These are phyloP conservation scores for Salix purpurea DNA, from an alignment of 345 rosid genomes.

Conservation along the genomic window DNA sequence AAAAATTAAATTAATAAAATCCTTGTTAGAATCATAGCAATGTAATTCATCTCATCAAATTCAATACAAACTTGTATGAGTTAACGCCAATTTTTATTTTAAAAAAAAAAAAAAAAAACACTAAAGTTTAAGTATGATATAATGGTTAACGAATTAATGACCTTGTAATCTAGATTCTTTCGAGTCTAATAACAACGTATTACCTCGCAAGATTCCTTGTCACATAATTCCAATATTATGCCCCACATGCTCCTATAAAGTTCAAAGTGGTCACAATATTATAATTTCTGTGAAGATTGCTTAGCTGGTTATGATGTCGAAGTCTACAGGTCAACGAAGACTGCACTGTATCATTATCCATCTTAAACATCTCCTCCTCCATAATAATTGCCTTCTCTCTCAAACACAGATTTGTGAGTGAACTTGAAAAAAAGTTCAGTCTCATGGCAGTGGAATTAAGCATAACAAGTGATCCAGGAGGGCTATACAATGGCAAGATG, in stretches of 20 bases:
- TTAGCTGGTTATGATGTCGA: neutral
- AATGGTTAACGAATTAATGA: too few species aligned
- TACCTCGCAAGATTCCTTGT: too few species aligned
- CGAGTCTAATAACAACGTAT: too few species aligned
- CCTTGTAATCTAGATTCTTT: too few species aligned
- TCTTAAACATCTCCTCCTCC: neutral
- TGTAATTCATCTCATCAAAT: too few species aligned
- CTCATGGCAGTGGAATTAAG: slow-evolving; percentile 47
- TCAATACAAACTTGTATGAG: too few species aligned
- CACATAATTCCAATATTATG: neutral
- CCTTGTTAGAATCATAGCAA: too few species aligned
- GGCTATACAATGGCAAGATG: slow-evolving; percentile 45
- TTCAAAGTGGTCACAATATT: neutral
- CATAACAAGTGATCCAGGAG: slow-evolving; percentile 11
- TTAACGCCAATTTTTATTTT: too few species aligned
- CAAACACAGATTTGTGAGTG: neutral
- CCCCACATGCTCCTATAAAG: neutral
- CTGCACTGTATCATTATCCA: neutral
- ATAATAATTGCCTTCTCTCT: neutral
- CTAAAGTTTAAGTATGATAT: too few species aligned
- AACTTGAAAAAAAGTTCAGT: neutral
- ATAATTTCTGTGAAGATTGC: too few species aligned
- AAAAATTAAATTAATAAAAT: too few species aligned
- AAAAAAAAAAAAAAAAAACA: too few species aligned
- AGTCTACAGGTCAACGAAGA: neutral